These are phyloP conservation scores for Brachypodium distachyon DNA, from an alignment of 202 grass and related monocot genomes.

Conservation along the genomic window DNA sequence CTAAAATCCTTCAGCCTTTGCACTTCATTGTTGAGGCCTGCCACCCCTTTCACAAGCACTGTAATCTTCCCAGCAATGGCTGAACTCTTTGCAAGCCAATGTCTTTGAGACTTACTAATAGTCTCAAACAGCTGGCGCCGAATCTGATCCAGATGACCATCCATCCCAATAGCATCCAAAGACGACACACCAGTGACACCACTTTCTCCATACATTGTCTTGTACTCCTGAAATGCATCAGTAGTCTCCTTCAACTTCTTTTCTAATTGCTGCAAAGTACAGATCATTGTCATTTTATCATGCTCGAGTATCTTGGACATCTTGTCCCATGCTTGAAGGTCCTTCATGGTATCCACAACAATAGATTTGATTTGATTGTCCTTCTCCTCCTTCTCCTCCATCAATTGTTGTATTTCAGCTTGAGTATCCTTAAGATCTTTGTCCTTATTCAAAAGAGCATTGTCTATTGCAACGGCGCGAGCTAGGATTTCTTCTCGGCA, in stretches of 20 bases:
- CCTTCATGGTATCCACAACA: neutral
- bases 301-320: neutral
- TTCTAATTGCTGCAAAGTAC: neutral
- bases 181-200: constrained; percentile 5
- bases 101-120: neutral
- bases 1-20: constrained; percentile 16
- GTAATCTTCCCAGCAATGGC: neutral
- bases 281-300: neutral
- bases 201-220: neutral
- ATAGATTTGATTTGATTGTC: neutral
- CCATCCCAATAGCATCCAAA: neutral
- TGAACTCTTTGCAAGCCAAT: neutral
- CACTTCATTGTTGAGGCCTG: neutral
- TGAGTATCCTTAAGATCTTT: neutral
- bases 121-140: neutral
- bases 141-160: neutral
- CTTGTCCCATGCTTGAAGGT: neutral
- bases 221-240: constrained; percentile 7
- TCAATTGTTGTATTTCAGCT: neutral
- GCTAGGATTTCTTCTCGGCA: neutral
- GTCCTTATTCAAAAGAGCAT: neutral
- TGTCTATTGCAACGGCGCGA: neutral
- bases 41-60: neutral
- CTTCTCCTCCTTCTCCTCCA: constrained; percentile 14
- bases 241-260: neutral